Conservation (phyloP, 1,139 yeast species). For the Yamadazyma epiphylla region DNA sequence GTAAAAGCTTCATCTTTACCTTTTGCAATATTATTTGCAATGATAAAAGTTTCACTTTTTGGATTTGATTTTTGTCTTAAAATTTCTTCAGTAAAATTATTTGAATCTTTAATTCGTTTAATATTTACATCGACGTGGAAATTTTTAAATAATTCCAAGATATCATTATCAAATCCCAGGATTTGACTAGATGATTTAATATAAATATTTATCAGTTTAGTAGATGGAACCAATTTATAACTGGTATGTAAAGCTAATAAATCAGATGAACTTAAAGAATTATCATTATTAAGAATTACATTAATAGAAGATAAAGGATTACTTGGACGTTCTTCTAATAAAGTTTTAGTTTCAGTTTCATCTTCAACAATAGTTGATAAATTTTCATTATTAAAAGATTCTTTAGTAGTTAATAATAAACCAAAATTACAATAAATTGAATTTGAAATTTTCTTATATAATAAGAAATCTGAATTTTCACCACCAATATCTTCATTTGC, state of each 20-base stretch:
- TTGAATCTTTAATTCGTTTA: conserved; percentile 15
- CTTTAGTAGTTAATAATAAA: conserved; percentile 18
- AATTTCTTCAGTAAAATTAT: conserved; percentile 12
- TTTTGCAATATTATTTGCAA: conserved; percentile 19
- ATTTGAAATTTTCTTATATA: conserved; percentile 23
- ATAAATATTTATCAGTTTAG: conserved; percentile 17
- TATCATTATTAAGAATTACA: conserved; percentile 27
- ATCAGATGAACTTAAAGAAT: conserved; percentile 32
- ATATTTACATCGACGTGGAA: conserved; percentile 12
- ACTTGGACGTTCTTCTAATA: conserved; percentile 6
- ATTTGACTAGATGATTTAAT: conserved; percentile 16
- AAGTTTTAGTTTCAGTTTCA: conserved; percentile 7
- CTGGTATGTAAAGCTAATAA: conserved; percentile 26
- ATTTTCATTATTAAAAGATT: conserved; percentile 2
- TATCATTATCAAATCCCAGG: conserved; percentile 19
- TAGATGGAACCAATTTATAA: conserved; percentile 15
- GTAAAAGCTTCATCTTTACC: conserved; percentile 9
- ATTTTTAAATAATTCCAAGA: conserved; percentile 16
- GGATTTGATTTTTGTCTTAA: conserved; percentile 10
- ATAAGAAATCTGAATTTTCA: conserved; percentile 14
- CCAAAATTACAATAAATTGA: conserved; percentile 29
- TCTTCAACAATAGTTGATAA: conserved; percentile 3
- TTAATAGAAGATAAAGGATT: conserved; percentile 12
- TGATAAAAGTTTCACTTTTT: conserved; percentile 20
- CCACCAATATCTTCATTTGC: conserved; percentile 16